These are phyloP conservation scores for Phytophthora syringae DNA, from an alignment of 352 stramenopile species.

Conservation along the genomic window DNA sequence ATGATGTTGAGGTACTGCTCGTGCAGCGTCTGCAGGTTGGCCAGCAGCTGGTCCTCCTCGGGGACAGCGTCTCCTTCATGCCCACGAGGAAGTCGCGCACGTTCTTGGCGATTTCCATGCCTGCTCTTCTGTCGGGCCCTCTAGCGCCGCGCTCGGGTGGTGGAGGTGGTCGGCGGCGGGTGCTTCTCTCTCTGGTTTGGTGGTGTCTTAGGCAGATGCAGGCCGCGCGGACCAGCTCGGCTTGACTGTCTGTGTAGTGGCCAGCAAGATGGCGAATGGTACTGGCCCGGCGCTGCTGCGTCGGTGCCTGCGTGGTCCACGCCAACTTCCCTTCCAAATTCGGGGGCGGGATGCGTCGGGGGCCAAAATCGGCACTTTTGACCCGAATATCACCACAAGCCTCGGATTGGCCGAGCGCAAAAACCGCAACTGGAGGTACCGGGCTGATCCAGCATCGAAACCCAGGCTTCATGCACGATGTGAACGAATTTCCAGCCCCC, in stretches of 20 bases:
- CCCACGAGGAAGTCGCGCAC: conserved; percentile 83
- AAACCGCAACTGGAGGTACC: conserved; percentile 22
- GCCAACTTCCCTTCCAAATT: conserved; percentile 43
- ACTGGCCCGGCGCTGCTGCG: conserved; percentile 33
- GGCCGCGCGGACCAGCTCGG: conserved; percentile 11
- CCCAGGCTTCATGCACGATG: neutral
- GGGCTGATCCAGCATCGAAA: conserved; percentile 11
- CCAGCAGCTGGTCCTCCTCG: conserved; percentile 75
- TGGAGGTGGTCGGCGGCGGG: too few species aligned
- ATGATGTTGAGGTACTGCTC: conserved; percentile 76
- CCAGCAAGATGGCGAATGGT: conserved; percentile 57
- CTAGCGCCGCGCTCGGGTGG: neutral
- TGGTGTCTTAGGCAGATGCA: conserved; percentile 26
- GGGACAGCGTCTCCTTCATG: conserved; percentile 76
- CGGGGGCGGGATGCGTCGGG: conserved; percentile 29
- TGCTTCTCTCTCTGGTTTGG: conserved; percentile 20
- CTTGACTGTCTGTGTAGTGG: conserved; percentile 39
- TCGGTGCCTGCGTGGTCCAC: conserved; percentile 28
- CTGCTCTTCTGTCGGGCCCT: conserved; percentile 31
- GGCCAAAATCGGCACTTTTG: conserved; percentile 20
- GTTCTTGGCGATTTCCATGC: conserved; percentile 86
- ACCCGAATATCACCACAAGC: conserved; percentile 38
- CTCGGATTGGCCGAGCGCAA: neutral
- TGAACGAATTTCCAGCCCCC: conserved; percentile 2
- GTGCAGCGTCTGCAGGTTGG: conserved; percentile 70